Base-by-base conservation (phyloP, 352 stramenopile species). In the Phytophthora multivora region DNA sequence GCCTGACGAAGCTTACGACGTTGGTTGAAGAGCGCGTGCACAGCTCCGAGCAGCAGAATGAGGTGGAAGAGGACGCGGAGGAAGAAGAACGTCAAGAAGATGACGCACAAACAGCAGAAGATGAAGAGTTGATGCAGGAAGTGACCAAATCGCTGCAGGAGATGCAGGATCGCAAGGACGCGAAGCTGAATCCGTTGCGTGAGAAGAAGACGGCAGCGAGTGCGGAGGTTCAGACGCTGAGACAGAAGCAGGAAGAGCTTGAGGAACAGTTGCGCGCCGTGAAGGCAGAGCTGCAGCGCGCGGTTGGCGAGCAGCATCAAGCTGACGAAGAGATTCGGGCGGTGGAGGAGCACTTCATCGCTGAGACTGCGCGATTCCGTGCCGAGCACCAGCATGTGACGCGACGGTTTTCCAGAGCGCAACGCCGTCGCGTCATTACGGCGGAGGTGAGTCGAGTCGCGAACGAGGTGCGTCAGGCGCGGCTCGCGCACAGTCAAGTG, bases 221-320 rank as follows among this genome's bases (percentile, higher is more conserved):
- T 5, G 46, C 40, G 12, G 18, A 71, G 5, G 51, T 82, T 12
- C 40, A 59, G 15, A 51, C 46, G 0, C 59, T 94, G 12, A 63
- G 72, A 15, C 66, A 77, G 13, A 65, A 83, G 33, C 72, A 82
- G 7, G 78, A 83, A 40, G 75, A 72, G 21, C 66, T 90, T 0
- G 80, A 91, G 43, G 79, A 66, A 4, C 81, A 89, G 45, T 50
- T 95, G 2, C 70, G 66, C 3, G 63, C 66, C 18, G 63, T 91
- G 10, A 77, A 84, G 23, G 56, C 46, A 12, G 59, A 90, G 33
- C 80, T 93, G 15, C 61, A 87, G n/a, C 61, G 69, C 6, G 66
- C 64, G 8, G 30, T 74, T 23, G 47, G 52, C 8, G 51, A 71
- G n/a, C 68, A 90, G 15, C 43, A 79, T 7, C 59, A 71, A 49